Conservation (phyloP, 2,329 filamentous ascomycete species). For the Penicillium crustosum region DNA sequence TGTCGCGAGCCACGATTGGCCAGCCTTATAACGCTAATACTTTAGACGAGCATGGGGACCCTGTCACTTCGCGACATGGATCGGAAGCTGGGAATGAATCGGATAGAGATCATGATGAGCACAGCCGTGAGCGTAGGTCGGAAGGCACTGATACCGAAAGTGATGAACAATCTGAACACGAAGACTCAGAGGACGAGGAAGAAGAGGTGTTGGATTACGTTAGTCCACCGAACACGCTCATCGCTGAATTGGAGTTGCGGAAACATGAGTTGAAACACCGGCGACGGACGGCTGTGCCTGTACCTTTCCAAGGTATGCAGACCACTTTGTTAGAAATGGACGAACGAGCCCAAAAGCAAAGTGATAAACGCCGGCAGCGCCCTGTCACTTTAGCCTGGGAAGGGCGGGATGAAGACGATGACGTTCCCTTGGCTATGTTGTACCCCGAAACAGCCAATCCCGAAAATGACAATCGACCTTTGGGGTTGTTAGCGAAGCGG, state of each 20-base stretch:
- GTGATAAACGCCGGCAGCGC: conserved; percentile 66
- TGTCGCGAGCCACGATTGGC: conserved; percentile 32
- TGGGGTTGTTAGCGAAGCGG: conserved; percentile 62
- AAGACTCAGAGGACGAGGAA: conserved; percentile 48
- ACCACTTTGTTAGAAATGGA: conserved; percentile 89
- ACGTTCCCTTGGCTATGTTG: conserved; percentile 83
- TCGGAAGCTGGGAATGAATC: conserved; percentile 8
- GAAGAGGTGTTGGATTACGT: conserved; percentile 48
- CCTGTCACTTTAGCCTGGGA: conserved; percentile 92
- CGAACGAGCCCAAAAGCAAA: conserved; percentile 81
- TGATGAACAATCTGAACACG: conserved; percentile 26
- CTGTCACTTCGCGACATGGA: neutral
- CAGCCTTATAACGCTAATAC: conserved; percentile 14
- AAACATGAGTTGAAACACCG: conserved; percentile 85
- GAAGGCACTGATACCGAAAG: conserved; percentile 16
- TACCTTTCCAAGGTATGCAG: conserved; percentile 64
- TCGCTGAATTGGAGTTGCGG: conserved; percentile 87
- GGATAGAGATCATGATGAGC: conserved; percentile 20
- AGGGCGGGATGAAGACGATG: conserved; percentile 66
- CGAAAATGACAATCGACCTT: conserved; percentile 39
- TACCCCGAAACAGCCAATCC: conserved; percentile 53
- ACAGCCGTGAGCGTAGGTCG: conserved; percentile 12
- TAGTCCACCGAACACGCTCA: conserved; percentile 80
- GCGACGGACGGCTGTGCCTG: conserved; percentile 69
- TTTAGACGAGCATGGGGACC: conserved; percentile 1